Conservation (phyloP, 306 rosid species). For the Lagenaria siceraria region DNA sequence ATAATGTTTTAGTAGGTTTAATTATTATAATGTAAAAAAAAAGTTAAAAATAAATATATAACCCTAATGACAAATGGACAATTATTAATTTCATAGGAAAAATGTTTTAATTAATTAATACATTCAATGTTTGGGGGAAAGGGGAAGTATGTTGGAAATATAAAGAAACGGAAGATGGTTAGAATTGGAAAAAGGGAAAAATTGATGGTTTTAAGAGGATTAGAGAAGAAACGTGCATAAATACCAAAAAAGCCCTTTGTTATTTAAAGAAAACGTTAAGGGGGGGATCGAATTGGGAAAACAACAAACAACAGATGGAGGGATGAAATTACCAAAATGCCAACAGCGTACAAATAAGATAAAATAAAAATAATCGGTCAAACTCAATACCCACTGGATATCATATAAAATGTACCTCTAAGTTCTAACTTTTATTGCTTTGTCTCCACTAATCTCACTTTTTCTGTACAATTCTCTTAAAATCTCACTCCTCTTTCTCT, state of each 20-base stretch:
- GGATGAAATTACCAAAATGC: neutral
- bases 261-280: neutral
- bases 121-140: neutral
- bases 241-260: neutral
- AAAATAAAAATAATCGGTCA: neutral
- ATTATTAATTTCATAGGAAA: no score
- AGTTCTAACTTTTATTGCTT: neutral
- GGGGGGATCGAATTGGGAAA: neutral
- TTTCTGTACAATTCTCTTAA: neutral
- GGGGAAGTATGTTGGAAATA: neutral
- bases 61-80: no score
- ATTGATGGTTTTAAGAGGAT: neutral
- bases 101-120: no score
- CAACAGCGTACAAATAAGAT: no score
- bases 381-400: neutral
- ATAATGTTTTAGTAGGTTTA: no score
- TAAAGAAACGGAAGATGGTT: neutral
- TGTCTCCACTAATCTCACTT: slow-evolving; percentile 2
- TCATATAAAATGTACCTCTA: neutral
- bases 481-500: neutral
- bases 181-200: neutral
- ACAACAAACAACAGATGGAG: neutral
- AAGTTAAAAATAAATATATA: no score
- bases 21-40: no score
- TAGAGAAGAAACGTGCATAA: neutral